phyloP scores from a whole-genome alignment of 768 basidiomycete species.

The Arthromyces matolae region DNA sequence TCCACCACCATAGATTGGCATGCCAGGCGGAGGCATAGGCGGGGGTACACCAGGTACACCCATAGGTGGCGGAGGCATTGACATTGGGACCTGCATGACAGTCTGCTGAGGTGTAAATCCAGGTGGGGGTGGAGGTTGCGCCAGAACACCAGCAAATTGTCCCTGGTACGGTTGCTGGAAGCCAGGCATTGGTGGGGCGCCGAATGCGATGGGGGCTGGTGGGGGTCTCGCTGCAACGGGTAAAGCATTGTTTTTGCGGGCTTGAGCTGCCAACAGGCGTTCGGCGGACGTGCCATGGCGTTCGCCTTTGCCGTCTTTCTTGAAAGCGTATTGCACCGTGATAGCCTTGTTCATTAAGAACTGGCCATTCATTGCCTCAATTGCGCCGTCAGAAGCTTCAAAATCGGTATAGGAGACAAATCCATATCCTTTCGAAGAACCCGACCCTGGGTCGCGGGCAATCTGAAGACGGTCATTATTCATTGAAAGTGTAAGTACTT shows the following conservation, averaged over 20 bases:
- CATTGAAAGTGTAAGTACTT: constrained; percentile 3
- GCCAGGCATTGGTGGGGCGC: constrained; percentile 63
- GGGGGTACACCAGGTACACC: constrained; percentile 23
- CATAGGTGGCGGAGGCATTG: constrained; percentile 31
- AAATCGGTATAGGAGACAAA: constrained; percentile 98
- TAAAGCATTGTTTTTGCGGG: constrained; percentile 90
- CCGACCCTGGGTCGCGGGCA: constrained; percentile 80
- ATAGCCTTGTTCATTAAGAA: constrained; percentile 99
- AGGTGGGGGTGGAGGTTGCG: constrained; percentile 76
- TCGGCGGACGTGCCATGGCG: constrained; percentile 97
- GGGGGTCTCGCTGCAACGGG: constrained; percentile 76
- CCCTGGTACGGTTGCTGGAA: constrained; percentile 81
- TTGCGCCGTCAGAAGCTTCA: constrained; percentile 92
- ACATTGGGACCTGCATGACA: constrained; percentile 48
- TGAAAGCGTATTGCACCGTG: constrained; percentile 96
- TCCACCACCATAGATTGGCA: constrained; percentile 49
- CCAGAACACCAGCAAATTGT: constrained; percentile 89
- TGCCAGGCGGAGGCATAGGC: constrained; percentile 25
- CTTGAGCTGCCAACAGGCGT: constrained; percentile 91
- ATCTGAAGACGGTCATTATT: constrained; percentile 50
- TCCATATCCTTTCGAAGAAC: constrained; percentile 93
- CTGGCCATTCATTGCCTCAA: constrained; percentile 96
- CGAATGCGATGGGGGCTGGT: constrained; percentile 70
- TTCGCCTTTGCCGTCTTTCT: constrained; percentile 98
- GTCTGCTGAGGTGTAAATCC: constrained; percentile 76